These are phyloP conservation scores for Trypanosoma conorhini DNA, from an alignment of 208 protist species.

Conservation along the genomic window DNA sequence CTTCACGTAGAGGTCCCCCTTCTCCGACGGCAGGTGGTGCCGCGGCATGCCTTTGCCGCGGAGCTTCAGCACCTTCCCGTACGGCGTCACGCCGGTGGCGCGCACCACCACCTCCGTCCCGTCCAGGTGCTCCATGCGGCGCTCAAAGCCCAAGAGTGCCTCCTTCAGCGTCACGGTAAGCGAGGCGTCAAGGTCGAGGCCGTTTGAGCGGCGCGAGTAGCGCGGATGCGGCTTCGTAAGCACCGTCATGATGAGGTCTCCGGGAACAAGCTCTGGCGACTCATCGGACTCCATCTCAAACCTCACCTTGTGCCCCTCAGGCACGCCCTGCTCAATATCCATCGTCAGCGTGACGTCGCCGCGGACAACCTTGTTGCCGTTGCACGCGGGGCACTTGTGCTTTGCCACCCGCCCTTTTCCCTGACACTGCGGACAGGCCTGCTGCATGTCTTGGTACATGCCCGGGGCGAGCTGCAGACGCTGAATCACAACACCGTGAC, in stretches of 20 bases:
- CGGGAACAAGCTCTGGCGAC: conserved; percentile 69
- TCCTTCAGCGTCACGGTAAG: conserved; percentile 83
- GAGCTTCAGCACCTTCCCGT: conserved; percentile 68
- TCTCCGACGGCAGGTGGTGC: conserved; percentile 77
- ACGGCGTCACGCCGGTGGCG: conserved; percentile 50
- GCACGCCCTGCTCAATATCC: conserved; percentile 70
- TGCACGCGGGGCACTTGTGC: conserved; percentile 73
- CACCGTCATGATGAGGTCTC: conserved; percentile 75
- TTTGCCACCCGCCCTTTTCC: conserved; percentile 80
- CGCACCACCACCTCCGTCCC: conserved; percentile 53
- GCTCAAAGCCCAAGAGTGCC: conserved; percentile 90
- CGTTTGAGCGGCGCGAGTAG: conserved; percentile 78
- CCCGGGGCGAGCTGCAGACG: conserved; percentile 68
- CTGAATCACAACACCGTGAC: conserved; percentile 61
- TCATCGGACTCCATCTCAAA: conserved; percentile 91
- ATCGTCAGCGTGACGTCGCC: conserved; percentile 45
- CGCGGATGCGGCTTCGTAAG: conserved; percentile 48
- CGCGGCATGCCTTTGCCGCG: conserved; percentile 93
- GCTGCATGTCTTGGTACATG: conserved; percentile 74
- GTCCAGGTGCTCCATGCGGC: conserved; percentile 85
- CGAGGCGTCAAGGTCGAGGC: conserved; percentile 81
- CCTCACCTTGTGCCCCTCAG: conserved; percentile 61
- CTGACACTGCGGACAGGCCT: conserved; percentile 83
- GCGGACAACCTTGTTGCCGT: conserved; percentile 65
- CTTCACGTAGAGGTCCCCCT: conserved; percentile 89